phyloP scores from a whole-genome alignment of 2,329 filamentous ascomycete genomes.

The Calonectria montana region DNA sequence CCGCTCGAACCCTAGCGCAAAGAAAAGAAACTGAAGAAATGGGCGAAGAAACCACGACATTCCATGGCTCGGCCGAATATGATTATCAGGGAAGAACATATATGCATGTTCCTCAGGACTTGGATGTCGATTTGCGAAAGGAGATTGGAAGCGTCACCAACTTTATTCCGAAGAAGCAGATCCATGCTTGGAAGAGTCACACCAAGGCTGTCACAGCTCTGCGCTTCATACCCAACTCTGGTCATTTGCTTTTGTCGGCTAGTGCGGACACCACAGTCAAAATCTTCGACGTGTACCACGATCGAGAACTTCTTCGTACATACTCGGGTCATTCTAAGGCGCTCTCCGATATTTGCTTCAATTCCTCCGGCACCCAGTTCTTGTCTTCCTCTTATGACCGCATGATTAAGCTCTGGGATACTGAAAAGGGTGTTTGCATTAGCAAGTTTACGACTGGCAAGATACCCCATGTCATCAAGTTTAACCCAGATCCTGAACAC shows the following conservation, averaged over 20 bases:
- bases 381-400: conserved; percentile 93
- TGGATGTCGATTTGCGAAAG: conserved; percentile 87
- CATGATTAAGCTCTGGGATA: conserved; percentile 98
- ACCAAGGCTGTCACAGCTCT: conserved; percentile 87
- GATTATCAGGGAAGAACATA: conserved; percentile 97
- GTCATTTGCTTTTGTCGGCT: conserved; percentile 90
- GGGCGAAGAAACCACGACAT: conserved; percentile 84
- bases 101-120: conserved; percentile 95
- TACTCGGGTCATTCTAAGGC: conserved; percentile 92
- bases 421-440: conserved; percentile 90
- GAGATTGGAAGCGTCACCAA: conserved; percentile 85
- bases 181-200: conserved; percentile 90
- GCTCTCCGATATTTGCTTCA: conserved; percentile 91
- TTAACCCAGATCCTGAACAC: conserved; percentile 83
- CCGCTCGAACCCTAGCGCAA: conserved; percentile 63
- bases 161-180: conserved; percentile 92
- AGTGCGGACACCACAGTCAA: conserved; percentile 92
- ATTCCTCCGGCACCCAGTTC: conserved; percentile 84
- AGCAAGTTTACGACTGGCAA: conserved; percentile 93
- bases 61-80: conserved; percentile 84
- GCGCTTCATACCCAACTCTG: conserved; percentile 88
- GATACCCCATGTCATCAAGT: conserved; percentile 93
- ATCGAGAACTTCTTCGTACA: conserved; percentile 88
- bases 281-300: conserved; percentile 94
- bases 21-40: conserved; percentile 69